These are phyloP conservation scores for Diaporthe vaccinii DNA, from an alignment of 2,329 filamentous ascomycete species.

Conservation along the genomic window DNA sequence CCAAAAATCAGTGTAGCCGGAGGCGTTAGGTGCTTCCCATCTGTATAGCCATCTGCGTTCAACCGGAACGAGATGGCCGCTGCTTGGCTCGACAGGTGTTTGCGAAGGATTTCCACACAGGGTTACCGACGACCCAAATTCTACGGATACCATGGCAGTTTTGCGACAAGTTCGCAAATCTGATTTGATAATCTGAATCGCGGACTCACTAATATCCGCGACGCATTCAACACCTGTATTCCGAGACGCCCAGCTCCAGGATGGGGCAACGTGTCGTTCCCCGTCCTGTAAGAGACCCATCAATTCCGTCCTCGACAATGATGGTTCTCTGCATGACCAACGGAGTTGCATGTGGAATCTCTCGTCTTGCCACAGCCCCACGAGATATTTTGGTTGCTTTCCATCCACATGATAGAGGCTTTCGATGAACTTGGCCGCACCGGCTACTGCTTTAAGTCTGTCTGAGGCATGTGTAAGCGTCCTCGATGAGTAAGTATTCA, in stretches of 20 bases:
- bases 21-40: not conserved
- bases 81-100: not conserved
- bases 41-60: rapidly evolving
- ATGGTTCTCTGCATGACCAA: not conserved
- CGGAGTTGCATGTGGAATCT: not conserved
- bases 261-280: not conserved
- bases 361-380: not conserved
- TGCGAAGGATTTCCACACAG: not conserved
- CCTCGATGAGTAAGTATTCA: not conserved
- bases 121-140: not conserved
- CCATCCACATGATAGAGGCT: rapidly evolving
- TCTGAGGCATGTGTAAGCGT: not conserved
- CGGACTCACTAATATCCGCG: not conserved
- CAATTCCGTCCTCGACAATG: rapidly evolving
- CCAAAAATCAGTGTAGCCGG: not conserved
- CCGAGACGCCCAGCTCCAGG: not conserved
- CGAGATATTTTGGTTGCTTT: not conserved
- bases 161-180: not conserved
- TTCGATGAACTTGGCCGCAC: not conserved
- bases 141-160: not conserved
- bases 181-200: not conserved
- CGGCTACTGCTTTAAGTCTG: not conserved
- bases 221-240: not conserved
- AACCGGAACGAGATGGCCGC: not conserved
- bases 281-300: rapidly evolving